Evolutionary conservation across 352 stramenopile species (phyloP).

Genomic region (Phytophthora rubi): DNA sequence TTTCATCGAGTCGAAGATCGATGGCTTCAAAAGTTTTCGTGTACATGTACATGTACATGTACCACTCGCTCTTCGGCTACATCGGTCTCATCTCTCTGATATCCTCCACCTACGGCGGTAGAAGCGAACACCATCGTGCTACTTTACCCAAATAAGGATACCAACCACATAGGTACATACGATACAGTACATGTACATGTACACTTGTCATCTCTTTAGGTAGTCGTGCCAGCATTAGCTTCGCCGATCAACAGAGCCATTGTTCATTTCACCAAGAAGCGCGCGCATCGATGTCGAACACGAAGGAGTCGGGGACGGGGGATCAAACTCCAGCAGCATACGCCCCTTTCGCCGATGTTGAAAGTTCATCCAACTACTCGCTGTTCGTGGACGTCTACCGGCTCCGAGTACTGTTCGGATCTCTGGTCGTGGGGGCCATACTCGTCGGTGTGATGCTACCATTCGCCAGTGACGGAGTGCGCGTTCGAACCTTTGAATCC

Average conservation of each 20-base stretch:
- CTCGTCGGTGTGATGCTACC: conserved; percentile 6
- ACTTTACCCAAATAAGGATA: neutral
- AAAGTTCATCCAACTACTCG: neutral
- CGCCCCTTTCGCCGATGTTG: neutral
- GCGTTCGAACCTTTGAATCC: conserved; percentile 11
- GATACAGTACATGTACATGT: neutral
- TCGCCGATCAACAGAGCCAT: neutral
- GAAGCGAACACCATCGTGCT: neutral
- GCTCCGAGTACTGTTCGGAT: neutral
- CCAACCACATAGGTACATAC: neutral
- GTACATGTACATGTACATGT: neutral
- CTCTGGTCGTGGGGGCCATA: neutral
- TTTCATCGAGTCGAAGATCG: neutral
- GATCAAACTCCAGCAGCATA: neutral
- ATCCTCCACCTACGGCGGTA: neutral
- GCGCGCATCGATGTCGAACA: neutral
- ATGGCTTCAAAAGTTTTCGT: neutral
- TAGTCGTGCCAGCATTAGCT: neutral
- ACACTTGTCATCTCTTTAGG: neutral
- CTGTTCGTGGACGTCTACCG: conserved; percentile 1
- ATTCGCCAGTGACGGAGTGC: conserved; percentile 14
- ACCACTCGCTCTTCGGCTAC: neutral
- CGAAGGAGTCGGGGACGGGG: neutral
- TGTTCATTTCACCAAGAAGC: neutral
- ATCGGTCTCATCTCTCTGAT: neutral